These are phyloP conservation scores for Corchorus capsularis DNA, from an alignment of 345 rosid genomes.

Conservation along the genomic window DNA sequence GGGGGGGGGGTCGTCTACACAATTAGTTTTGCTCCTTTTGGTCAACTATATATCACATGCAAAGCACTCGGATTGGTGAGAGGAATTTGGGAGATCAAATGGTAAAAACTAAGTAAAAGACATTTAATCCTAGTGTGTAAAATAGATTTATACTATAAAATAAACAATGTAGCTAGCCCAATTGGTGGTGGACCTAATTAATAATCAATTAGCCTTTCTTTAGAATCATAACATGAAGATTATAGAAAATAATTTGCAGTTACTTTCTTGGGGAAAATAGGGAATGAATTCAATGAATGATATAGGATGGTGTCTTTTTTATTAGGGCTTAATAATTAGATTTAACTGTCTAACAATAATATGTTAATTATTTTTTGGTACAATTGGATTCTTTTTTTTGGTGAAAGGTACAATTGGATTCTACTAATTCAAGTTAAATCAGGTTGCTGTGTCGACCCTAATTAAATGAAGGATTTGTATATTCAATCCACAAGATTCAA, in stretches of 20 bases:
- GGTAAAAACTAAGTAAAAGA: not conserved
- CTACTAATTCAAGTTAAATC: no score
- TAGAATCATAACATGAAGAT: not conserved
- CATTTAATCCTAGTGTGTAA: not conserved
- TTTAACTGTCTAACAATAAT: no score
- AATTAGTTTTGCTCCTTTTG: not conserved
- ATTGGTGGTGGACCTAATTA: not conserved
- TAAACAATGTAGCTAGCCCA: not conserved
- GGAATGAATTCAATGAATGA: not conserved
- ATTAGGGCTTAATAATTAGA: no score
- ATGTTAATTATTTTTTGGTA: no score
- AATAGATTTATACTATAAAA: not conserved
- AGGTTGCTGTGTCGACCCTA: no score
- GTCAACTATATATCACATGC: slow-evolving; percentile 26
- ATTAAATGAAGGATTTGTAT: no score
- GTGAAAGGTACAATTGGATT: no score
- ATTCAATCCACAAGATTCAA: no score
- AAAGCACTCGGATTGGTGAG: not conserved
- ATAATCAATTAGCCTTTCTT: not conserved
- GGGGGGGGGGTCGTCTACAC: not conserved
- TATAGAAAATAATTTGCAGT: not conserved
- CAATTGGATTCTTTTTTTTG: no score
- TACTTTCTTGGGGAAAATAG: not conserved
- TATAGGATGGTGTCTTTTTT: not conserved
- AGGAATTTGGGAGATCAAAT: not conserved